Evolutionary conservation across 129 eudicot genomes (phyloP), one percentile per base, ranked within the genome.

Genomic region (Pseudognaphalium luteoalbum): DNA sequence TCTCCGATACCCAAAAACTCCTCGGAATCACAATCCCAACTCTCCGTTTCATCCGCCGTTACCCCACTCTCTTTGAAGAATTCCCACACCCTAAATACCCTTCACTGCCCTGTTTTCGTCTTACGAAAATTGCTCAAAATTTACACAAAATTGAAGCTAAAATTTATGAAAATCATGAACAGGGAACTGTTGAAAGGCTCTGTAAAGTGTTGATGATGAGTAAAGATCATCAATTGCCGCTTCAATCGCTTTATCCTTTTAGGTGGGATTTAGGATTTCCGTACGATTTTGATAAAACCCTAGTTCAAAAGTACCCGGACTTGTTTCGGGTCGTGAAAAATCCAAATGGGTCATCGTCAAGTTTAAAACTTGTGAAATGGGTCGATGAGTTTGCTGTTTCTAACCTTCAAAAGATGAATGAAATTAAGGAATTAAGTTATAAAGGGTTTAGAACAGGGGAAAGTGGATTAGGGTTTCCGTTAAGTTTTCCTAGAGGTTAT

Each of bases 211-310:
- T 91, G 21, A 89, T 90, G 98, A 87, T 93, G 98, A 71, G 81
- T 3, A 83, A 70, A 65, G 77, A 74, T 44, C 77, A 70, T 22
- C 77, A 80, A 68, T 65, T 87, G 5, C 96, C 93, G 2, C 58
- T 93, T 25, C 83, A 88, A 11, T 87, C 88, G 9, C 60, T 90
- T 61, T 86, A 90, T 79, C 83, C 85, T 33, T 81, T 93, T 66
- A 86, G 88, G 81, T 91, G 96, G 95, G 97, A 93, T 73, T 63
- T 93, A 81, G 98, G 98, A 71, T 83, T 93, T 77, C 97, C 96
- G 7, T 85, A 90, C 56, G 88, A 84, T 69, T 93, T 86, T 41
- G 91, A 93, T 66, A 80, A 78, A 66, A 64, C 56, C 62, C 33
- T 92, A 30, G 61, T 86, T 14, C 44, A 30, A 15, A 89, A 85